Conservation (phyloP, 139 green algal genomes). For the Auxenochlorella pyrenoidosa region DNA sequence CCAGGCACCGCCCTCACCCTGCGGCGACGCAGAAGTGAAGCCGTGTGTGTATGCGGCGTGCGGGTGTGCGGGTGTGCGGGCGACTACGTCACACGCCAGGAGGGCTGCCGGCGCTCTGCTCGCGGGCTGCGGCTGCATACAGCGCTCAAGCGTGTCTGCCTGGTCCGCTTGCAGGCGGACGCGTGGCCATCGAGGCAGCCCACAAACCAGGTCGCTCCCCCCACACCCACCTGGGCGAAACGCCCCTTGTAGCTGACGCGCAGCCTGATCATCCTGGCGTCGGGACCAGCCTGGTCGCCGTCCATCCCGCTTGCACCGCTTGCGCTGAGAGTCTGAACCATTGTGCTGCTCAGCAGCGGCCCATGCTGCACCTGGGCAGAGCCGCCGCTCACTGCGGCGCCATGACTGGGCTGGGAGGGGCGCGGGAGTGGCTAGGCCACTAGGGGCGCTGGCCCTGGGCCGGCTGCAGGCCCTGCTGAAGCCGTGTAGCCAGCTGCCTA, state of each 20-base stretch:
- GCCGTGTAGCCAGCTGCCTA: too few species aligned
- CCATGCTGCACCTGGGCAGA: neutral
- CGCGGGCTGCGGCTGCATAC: neutral
- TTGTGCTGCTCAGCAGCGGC: neutral
- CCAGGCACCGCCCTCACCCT: conserved; percentile 41
- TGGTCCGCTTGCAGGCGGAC: too few species aligned
- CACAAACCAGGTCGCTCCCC: neutral
- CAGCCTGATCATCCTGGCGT: conserved; percentile 39
- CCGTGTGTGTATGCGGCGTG: neutral
- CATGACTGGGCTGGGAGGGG: neutral
- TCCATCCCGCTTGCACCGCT: too few species aligned
- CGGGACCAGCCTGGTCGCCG: neutral
- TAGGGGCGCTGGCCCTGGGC: too few species aligned
- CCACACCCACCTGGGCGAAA: conserved; percentile 45
- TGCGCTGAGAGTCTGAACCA: neutral
- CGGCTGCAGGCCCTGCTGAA: too few species aligned
- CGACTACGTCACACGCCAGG: neutral
- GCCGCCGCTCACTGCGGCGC: neutral
- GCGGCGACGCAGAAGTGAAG: neutral
- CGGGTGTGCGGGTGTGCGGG: too few species aligned
- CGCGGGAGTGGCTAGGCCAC: too few species aligned
- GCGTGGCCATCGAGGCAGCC: too few species aligned
- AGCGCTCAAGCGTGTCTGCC: neutral
- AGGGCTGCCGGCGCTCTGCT: neutral
- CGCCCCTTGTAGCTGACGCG: conserved; percentile 47